A percentile compares a stretch with the other conserved stretches of the same genome.
These are phyloP conservation scores for Phytophthora sp. DNA, from an alignment of 352 stramenopile genomes.

Conservation along the genomic window DNA sequence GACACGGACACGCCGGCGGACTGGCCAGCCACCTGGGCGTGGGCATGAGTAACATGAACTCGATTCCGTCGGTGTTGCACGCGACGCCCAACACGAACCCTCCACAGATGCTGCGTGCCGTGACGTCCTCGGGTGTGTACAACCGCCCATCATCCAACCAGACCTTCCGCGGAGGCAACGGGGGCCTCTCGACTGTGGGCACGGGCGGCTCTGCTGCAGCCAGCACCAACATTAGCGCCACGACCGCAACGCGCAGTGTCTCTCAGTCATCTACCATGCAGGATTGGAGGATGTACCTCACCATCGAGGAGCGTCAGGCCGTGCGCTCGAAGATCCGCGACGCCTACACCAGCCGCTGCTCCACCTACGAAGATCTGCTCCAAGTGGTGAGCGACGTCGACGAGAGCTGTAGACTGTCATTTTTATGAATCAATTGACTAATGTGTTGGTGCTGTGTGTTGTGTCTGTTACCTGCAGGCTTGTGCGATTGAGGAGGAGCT, in stretches of 20 bases:
- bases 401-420: background rate
- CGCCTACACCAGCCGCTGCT: conserved; percentile 85
- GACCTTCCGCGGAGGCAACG: conserved; percentile 36
- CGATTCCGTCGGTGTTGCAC: conserved; percentile 82
- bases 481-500: conserved; percentile 90
- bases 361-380: conserved; percentile 87
- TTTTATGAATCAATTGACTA: background rate
- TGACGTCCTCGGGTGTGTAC: conserved; percentile 83
- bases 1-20: conserved; percentile 42
- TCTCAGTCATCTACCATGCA: conserved; percentile 77
- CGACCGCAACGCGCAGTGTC: conserved; percentile 56
- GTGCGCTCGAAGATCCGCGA: conserved; percentile 89
- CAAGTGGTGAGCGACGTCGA: conserved; percentile 70
- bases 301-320: conserved; percentile 89
- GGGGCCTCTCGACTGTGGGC: conserved; percentile 27
- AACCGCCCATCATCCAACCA: conserved; percentile 57
- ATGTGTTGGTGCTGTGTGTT: background rate
- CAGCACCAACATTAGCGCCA: conserved; percentile 32
- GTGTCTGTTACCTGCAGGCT: conserved; percentile 52
- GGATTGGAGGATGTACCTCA: conserved; percentile 91
- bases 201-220: conserved; percentile 7
- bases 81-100: conserved; percentile 69
- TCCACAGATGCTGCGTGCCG: conserved; percentile 84
- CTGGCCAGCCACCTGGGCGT: conserved; percentile 61
- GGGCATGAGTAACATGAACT: conserved; percentile 80